These are phyloP conservation scores for Camellia granthamiana DNA, from an alignment of 148 eudicot species.

Conservation along the genomic window DNA sequence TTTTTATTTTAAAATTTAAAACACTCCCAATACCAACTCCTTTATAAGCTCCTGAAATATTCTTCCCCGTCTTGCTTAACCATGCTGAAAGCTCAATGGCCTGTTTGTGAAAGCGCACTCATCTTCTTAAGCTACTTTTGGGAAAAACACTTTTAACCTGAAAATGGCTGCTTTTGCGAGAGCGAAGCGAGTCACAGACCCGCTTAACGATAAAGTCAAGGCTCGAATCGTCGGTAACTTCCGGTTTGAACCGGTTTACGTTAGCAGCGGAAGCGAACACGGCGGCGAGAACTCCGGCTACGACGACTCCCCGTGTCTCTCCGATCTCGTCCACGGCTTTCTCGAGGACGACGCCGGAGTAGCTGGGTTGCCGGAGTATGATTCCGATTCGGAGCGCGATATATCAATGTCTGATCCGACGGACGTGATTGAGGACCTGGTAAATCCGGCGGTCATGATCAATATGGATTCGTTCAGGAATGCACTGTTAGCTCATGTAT, in stretches of 20 bases:
- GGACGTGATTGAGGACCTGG: conserved; percentile 18
- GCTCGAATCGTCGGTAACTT: conserved; percentile 42
- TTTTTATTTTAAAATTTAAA: no score
- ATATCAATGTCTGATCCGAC: conserved; percentile 25
- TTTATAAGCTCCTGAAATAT: neutral
- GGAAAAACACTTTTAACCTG: neutral
- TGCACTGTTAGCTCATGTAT: conserved; percentile 34
- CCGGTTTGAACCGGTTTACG: conserved; percentile 21
- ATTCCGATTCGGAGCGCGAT: conserved; percentile 37
- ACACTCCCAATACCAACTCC: neutral
- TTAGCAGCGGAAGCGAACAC: conserved; percentile 74
- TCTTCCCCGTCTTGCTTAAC: neutral
- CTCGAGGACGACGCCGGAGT: conserved; percentile 29
- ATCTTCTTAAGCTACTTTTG: neutral
- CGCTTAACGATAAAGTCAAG: conserved; percentile 46
- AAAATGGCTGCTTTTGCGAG: conserved; percentile 41
- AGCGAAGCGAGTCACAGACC: conserved; percentile 43
- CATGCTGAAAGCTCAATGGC: neutral
- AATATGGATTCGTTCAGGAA: conserved; percentile 41
- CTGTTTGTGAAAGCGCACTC: neutral
- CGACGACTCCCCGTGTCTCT: conserved; percentile 40
- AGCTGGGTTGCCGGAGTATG: conserved; percentile 18
- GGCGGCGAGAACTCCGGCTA: conserved; percentile 31
- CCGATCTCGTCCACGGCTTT: conserved; percentile 53
- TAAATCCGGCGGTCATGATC: conserved; percentile 18